Base-by-base conservation (phyloP, 176 grass and related monocot genomes). In the Carex pumila region DNA sequence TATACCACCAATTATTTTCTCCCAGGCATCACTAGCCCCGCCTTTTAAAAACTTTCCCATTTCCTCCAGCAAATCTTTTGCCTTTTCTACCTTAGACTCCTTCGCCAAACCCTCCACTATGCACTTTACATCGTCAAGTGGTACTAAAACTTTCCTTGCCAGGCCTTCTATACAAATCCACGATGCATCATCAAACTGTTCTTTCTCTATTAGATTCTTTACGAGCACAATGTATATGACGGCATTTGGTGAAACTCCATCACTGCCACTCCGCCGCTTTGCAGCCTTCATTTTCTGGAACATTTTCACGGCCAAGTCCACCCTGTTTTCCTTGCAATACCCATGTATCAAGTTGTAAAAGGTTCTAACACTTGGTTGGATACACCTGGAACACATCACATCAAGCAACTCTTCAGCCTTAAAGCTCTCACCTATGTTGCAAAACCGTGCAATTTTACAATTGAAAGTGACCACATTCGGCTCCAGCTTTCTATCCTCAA, bases 231-330 rank as follows among this genome's bases (percentile, higher is more conserved):
- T 80, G 82, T 93, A 98, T 4, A 71, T 92, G 18, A 85, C 79
- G 0, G 88, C 62, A 88, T 91, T 90, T 0, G 87, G 92, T 1
- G 88, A 81, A 30, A 98, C 89, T 21, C 89, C 85, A 49, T 89
- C 90, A 15, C 86, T 95, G 2, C 93, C 89, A 65, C 93, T 92
- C 4, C 79, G 77, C 77, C 91, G 90, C 76, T 99, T 95, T 85
- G 89, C 84, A 58, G 87, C 84, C 78, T 92, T 99, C 91, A 99
- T 93, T 84, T 81, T 95, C 87, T 93, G 95, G 81, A 93, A 95
- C 80, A 92, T 85, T 7, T 81, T 66, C 58, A 92, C 45, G 0
- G 90, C 93, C 8, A 88, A 62, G 45, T 82, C 77, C 0, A 76
- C 83, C 34, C 92, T 86, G 3, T 85, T 89, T 87, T 95, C 91